Evolutionary conservation across 257 asterid species (phyloP), one percentile per base, ranked within the genome.

Genomic region (Nemophila menziesii): DNA sequence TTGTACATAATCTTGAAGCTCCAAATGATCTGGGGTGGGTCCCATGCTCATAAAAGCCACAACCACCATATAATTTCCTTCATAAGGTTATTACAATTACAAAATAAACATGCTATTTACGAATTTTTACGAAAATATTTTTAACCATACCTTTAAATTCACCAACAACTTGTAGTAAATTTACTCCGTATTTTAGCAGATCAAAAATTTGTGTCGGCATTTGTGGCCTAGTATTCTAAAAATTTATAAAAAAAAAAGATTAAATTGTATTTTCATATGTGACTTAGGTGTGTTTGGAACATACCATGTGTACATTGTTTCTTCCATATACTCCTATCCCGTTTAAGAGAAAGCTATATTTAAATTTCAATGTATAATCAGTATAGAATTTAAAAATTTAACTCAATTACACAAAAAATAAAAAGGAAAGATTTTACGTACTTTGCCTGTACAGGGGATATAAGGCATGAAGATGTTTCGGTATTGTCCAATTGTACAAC

Each of bases 151-250:
- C 99, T 49, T 60, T 60, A 68, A 90, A 90, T 19, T 85, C 80
- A 42, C 99, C 99, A 42, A 90, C 64, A 46, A 83, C 93, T 66
- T 90, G 99, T 55, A 90, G 84, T 57, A 90, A 81, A 69, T 90
- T 90, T 3, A 82, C 57, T 42, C 99, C 99, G 41, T 70, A 85
- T 62, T 81, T 81, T 63, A 90, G 76, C 59, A 70, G 51, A 58
- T 57, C 67, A 20, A 70, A 63, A 43, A 90, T 87, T 16, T 26
- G 16, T 29, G 93, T 74, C 44, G 96, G 96, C 65, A 63, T 60
- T 64, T 81, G 96, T 7, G 99, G 93, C 33, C 94, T 96, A 20
- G 70, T 42, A 34, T 81, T 94, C 96, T 90, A 60, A 44, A 57
- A 58, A n/a, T n/a, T n/a, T n/a, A 33, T 65, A 24, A 44, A 47